phyloP scores from a whole-genome alignment of 129 eudicot genomes.

The Glebionis coronaria region DNA sequence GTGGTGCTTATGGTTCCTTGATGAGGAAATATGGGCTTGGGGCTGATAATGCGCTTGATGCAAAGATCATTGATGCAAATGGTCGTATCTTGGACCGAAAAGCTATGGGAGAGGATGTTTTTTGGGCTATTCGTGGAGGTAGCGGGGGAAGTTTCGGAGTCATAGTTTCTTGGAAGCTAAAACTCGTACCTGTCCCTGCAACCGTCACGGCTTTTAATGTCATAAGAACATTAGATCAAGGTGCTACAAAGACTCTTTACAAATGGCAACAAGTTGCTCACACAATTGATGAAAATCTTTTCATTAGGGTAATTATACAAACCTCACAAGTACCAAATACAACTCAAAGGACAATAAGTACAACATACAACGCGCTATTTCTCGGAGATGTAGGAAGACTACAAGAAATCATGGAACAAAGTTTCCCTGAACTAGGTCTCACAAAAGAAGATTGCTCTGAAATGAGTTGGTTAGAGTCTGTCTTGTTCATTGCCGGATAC shows the following conservation, averaged over 20 bases:
- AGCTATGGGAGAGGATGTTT: constrained; percentile 14
- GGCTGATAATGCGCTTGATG: constrained; percentile 13
- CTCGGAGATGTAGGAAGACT: constrained; percentile 10
- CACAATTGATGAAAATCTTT: constrained; percentile 9
- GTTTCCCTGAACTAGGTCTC: constrained; percentile 11
- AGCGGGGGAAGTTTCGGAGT: constrained; percentile 9
- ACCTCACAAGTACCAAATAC: too few species aligned
- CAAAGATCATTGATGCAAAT: constrained; percentile 9
- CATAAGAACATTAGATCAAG: too few species aligned
- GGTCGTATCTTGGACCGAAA: constrained; percentile 7
- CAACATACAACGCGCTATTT: constrained; percentile 8
- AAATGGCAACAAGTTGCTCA: too few species aligned
- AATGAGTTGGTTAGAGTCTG: constrained; percentile 16
- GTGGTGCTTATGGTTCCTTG: constrained; percentile 17
- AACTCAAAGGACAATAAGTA: too few species aligned
- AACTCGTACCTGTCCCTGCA: constrained; percentile 14
- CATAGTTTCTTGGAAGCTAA: constrained; percentile 16
- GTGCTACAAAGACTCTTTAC: too few species aligned
- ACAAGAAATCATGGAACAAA: constrained; percentile 8
- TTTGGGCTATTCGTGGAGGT: constrained; percentile 19
- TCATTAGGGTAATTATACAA: constrained; percentile 13
- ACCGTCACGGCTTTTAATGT: constrained; percentile 13
- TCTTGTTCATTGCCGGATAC: constrained; percentile 15
- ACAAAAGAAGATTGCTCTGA: constrained; percentile 13
- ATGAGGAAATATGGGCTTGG: constrained; percentile 18